Base-by-base conservation (phyloP, 768 basidiomycete species). In the Phaeotremella fagi region DNA sequence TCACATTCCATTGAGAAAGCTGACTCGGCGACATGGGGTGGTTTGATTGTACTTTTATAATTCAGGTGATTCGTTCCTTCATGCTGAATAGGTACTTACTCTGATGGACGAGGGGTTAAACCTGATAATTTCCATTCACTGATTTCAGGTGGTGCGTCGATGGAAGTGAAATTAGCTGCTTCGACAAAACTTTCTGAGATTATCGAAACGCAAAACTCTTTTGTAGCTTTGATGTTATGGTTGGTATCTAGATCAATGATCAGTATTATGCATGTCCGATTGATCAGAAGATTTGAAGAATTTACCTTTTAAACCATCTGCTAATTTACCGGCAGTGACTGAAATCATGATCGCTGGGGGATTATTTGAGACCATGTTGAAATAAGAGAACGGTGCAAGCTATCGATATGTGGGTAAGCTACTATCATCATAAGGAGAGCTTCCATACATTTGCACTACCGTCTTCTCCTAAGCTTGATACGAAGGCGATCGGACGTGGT, bases 271-370 rank as follows among this genome's bases (percentile, higher is more conserved):
- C 22, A n/a, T 33, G 31, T 25, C 28, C 12, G n/a, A 20, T 18
- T 31, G 41, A 14, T 9, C 48, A 29, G 4, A 9, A 52, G 26
- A 41, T 37, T 22, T 9, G 33, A 18, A 24, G 45, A 37, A 7
- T 44, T 48, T 25, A 63, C 61, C 61, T 53, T 66, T 68, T 31
- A 63, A 52, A 12, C 64, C 64, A 25, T 55, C 46, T 18, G 28
- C 12, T 22, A 43, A 44, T 20, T 58, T 56, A 11, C 59, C 38
- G 1, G 63, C 44, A 23, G 77, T 76, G 67, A 85, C 82, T 4
- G 83, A 83, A 44, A 88, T 63, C 72, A 81, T 82, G 59, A 88
- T 61, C 52, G 84, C 75, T 0, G 86, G 83, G 2, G 86, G 86
- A 53, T 85, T 78, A 66, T 82, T 80, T 15, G 69, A 52, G 60